phyloP scores from a whole-genome alignment of 2,329 filamentous ascomycete species.

The Phaeosphaeria sp. region DNA sequence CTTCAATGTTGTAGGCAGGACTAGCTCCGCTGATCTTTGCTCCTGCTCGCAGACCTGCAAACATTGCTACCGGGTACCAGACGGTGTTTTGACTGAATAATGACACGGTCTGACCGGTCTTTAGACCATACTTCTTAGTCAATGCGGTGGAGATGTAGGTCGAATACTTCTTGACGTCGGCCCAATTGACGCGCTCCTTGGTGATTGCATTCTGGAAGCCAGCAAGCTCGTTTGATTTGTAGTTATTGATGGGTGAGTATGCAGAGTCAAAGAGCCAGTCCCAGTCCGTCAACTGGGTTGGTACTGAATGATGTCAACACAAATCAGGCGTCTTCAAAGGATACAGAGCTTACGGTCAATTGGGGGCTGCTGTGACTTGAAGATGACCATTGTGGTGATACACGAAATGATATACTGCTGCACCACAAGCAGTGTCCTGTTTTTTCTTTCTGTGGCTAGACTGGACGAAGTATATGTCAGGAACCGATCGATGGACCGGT shows the following conservation, averaged over 20 bases:
- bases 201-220: conserved; percentile 67
- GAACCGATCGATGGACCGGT: background rate
- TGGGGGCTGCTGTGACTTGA: conserved; percentile 53
- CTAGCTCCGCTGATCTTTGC: conserved; percentile 68
- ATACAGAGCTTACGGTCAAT: conserved; percentile 45
- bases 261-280: conserved; percentile 67
- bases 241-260: conserved; percentile 57
- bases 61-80: conserved; percentile 71
- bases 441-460: background rate
- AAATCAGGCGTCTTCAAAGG: background rate
- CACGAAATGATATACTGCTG: background rate
- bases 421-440: background rate
- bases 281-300: conserved; percentile 64
- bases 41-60: conserved; percentile 61
- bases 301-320: conserved; percentile 51
- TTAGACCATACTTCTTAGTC: conserved; percentile 61
- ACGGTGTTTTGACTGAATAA: conserved; percentile 71
- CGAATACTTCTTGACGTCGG: conserved; percentile 63
- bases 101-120: conserved; percentile 63
- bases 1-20: conserved; percentile 71
- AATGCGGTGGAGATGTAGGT: conserved; percentile 68
- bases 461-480: background rate
- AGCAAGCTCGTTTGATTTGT: conserved; percentile 50
- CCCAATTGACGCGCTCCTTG: conserved; percentile 64
- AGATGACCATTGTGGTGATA: conserved; percentile 45